Evolutionary conservation across 257 asterid species (phyloP), one percentile per base, ranked within the genome.

Genomic region (Rehmannia glutinosa): DNA sequence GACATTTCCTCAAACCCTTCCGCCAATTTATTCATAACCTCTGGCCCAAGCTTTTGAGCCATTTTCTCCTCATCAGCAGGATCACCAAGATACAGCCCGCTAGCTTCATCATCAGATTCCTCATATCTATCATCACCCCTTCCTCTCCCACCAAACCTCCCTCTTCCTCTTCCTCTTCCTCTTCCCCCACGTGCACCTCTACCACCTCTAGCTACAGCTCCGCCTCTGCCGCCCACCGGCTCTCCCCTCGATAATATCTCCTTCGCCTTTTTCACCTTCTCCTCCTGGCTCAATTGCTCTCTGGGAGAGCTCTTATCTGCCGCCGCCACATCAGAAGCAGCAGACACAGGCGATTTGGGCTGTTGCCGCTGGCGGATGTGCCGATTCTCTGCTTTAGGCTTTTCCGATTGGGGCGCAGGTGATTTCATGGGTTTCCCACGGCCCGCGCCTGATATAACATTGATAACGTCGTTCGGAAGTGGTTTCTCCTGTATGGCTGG

Each of bases 41-140:
- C 91, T n/a, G 95, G 85, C 42, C 99, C 99, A 55, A 91, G 74
- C 74, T 58, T 80, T 83, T 81, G 11, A 24, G 88, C 87, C 83
- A 91, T 36, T 63, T 74, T 80, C 71, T 88, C 94, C 62, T 82
- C 88, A 8, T 79, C 88, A 9, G 75, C 88, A 30, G 82, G 75
- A 46, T 87, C 86, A 6, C 87, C 87, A 2, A 83, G 73, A 76
- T 57, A 52, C 73, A 77, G 66, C 28, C 76, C 87, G 1, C 28
- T 79, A 19, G 72, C 12, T 68, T 69, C 78, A 39, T 81, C 92
- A 4, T 78, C 86, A 41, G 55, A 45, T 19, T 74, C 86, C 55
- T 53, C 82, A 50, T 55, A 70, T 27, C 73, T 68, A 24, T 71
- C 75, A 1, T 46, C 80, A 19, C 73, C 60, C 45, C 76, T 69